These are phyloP conservation scores for Paralagenidium karlingii DNA, from an alignment of 352 stramenopile genomes.

Conservation along the genomic window DNA sequence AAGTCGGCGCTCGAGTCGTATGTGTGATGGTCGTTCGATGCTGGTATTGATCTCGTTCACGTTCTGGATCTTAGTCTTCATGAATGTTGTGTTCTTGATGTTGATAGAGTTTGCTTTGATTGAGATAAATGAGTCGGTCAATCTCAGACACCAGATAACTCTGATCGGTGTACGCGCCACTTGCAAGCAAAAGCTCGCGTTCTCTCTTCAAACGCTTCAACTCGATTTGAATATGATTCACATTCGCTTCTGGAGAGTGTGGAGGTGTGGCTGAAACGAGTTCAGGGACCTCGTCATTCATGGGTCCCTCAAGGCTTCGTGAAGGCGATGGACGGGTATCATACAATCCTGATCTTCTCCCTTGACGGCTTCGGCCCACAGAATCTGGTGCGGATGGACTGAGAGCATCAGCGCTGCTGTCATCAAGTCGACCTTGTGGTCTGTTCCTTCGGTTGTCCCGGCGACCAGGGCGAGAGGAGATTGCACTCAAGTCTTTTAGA, in stretches of 20 bases:
- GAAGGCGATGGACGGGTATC: too few relatives aligned
- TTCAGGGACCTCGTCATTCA: too few relatives aligned
- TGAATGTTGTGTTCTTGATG: too few relatives aligned
- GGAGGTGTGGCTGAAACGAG: too few relatives aligned
- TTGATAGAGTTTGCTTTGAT: too few relatives aligned
- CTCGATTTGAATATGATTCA: slow-evolving; percentile 8
- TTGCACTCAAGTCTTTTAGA: not conserved
- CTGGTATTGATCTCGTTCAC: too few relatives aligned
- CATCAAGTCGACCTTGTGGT: not conserved
- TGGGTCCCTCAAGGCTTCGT: too few relatives aligned
- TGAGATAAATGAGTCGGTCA: slow-evolving; percentile 28
- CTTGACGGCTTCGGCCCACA: not conserved
- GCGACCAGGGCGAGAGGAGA: not conserved
- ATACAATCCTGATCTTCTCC: slow-evolving; percentile 1
- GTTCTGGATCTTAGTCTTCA: too few relatives aligned
- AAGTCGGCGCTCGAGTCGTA: too few relatives aligned
- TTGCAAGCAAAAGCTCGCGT: slow-evolving; percentile 38
- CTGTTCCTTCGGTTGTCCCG: not conserved
- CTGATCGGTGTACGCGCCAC: slow-evolving; percentile 38
- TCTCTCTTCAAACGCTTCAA: slow-evolving; percentile 36
- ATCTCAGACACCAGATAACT: slow-evolving; percentile 59
- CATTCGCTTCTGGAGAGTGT: too few relatives aligned
- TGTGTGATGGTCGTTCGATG: too few relatives aligned
- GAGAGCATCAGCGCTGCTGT: not conserved
- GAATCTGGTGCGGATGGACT: not conserved